Conservation (phyloP, 108 stramenopile genomes). For the Conticribra guillardii region DNA sequence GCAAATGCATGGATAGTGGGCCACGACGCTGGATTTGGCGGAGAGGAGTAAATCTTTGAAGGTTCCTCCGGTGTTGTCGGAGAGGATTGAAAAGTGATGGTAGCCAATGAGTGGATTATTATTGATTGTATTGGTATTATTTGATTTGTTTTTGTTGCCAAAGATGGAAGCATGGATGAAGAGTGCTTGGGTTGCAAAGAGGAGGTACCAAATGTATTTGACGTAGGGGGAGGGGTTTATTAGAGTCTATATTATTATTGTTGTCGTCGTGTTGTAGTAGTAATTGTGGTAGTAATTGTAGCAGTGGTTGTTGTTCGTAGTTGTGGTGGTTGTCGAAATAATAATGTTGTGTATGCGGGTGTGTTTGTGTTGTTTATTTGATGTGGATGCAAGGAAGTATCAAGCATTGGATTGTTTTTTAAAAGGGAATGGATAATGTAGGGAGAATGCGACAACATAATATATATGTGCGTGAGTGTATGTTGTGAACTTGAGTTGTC, state of each 20-base stretch:
- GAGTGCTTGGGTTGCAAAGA: constrained; percentile 7
- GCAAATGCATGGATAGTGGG: background rate
- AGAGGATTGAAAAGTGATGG: background rate
- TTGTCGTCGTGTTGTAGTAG: background rate
- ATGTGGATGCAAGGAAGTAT: no score
- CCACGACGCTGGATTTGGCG: background rate
- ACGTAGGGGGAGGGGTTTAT: constrained; percentile 14
- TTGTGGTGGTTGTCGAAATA: no score
- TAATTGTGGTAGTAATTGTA: no score
- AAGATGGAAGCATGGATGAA: constrained; percentile 10
- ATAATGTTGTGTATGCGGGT: no score
- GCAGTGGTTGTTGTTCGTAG: no score
- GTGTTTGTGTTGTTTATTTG: no score
- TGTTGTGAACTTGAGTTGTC: no score
- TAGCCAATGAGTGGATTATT: background rate
- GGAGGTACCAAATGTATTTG: constrained; percentile 16
- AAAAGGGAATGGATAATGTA: no score
- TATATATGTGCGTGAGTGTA: no score
- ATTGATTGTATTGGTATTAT: background rate
- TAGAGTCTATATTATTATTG: constrained; percentile 23
- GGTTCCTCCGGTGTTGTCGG: constrained; percentile 1
- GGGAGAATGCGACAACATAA: no score
- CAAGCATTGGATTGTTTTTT: no score
- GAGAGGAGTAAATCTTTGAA: background rate
- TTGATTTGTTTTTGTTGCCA: constrained; percentile 4